Conservation (phyloP, 164 flowering plant species). For the Brasenia schreberi region DNA sequence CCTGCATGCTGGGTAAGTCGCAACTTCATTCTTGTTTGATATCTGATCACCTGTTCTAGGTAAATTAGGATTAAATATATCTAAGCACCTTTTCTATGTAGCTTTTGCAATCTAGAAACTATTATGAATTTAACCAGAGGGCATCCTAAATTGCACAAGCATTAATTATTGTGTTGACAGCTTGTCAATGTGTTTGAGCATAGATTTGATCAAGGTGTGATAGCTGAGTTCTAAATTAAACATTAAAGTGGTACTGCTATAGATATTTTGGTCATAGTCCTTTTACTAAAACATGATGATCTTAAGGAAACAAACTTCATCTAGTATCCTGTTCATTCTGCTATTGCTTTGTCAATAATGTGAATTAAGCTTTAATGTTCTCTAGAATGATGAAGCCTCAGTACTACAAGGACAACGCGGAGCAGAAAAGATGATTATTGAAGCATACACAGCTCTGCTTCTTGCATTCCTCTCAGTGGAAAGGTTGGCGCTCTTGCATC, state of each 20-base stretch:
- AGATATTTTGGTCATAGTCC: background rate
- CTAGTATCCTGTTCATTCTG: background rate
- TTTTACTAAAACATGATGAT: background rate
- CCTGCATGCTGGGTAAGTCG: constrained; percentile 41
- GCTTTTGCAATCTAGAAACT: too few relatives aligned
- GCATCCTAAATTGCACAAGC: too few relatives aligned
- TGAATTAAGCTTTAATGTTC: background rate
- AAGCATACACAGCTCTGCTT: constrained; percentile 88
- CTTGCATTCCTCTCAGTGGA: constrained; percentile 95
- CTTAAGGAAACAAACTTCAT: background rate
- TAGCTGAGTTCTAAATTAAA: too few relatives aligned
- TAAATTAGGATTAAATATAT: too few relatives aligned
- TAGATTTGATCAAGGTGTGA: background rate
- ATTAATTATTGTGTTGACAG: too few relatives aligned
- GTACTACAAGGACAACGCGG: constrained; percentile 78
- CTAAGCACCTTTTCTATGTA: too few relatives aligned
- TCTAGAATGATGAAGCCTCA: constrained; percentile 67
- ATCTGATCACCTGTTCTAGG: too few relatives aligned
- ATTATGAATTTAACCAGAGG: too few relatives aligned
- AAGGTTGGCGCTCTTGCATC: constrained; percentile 30
- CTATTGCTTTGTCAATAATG: too few relatives aligned
- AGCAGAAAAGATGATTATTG: constrained; percentile 96
- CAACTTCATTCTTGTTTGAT: background rate
- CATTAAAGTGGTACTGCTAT: background rate
- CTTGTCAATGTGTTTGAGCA: background rate